A percentile compares a stretch with the other conserved stretches of the same genome.
These are phyloP conservation scores for Microbotryum lychnidis-dioicae DNA, from an alignment of 1,284 basidiomycete genomes.

Conservation along the genomic window DNA sequence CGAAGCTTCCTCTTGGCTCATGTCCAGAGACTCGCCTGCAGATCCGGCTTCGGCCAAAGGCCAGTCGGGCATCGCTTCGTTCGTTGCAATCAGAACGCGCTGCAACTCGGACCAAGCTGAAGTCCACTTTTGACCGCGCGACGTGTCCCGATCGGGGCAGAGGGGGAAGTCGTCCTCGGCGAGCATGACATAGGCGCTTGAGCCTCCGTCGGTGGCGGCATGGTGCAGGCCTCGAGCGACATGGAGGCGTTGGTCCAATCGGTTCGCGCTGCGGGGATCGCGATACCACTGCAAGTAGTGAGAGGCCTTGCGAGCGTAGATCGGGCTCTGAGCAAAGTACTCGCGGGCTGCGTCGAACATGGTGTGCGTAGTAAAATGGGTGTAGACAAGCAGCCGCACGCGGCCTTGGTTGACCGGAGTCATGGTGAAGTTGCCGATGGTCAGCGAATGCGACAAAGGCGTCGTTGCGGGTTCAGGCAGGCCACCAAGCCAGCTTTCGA, in stretches of 20 bases:
- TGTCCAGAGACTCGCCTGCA: no score
- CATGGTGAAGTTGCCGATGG: neutral
- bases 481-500: slow-evolving; percentile 21
- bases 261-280: slow-evolving; percentile 14
- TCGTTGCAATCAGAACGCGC: slow-evolving; percentile 16
- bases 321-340: slow-evolving; percentile 1
- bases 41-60: no score
- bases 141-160: slow-evolving; percentile 5
- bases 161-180: slow-evolving; percentile 27
- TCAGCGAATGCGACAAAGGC: neutral
- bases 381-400: slow-evolving; percentile 22
- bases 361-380: slow-evolving; percentile 17
- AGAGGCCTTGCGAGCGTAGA: slow-evolving; percentile 8
- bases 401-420: neutral
- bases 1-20: neutral
- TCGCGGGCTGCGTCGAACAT: slow-evolving; percentile 12
- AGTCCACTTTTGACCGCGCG: slow-evolving; percentile 1
- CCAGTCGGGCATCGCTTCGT: slow-evolving; percentile 18
- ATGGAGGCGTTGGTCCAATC: slow-evolving; percentile 23
- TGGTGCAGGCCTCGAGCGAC: slow-evolving; percentile 21
- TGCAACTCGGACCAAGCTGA: slow-evolving; percentile 12
- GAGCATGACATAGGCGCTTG: slow-evolving; percentile 19
- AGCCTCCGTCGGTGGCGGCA: slow-evolving; percentile 7
- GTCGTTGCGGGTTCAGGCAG: slow-evolving; percentile 5
- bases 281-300: slow-evolving; percentile 21